Percentiles rank a stretch among this genome's conserved stretches.
phyloP scores from a whole-genome alignment of 2,329 filamentous ascomycete genomes.

The Lachnum nothofagi region DNA sequence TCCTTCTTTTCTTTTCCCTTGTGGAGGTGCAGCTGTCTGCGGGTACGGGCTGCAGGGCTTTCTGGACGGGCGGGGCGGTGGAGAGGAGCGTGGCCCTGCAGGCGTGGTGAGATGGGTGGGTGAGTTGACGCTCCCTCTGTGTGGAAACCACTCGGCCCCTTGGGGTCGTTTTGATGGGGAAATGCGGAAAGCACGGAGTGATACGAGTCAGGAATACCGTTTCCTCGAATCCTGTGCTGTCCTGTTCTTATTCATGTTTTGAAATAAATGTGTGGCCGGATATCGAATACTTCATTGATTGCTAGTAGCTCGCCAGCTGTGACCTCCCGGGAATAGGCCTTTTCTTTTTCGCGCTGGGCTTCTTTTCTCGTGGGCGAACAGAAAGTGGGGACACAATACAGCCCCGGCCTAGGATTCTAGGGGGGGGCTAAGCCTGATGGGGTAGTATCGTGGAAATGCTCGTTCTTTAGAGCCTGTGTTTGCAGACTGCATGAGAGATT shows the following conservation, averaged over 20 bases:
- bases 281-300: background rate
- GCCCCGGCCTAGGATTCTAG: background rate
- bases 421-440: background rate
- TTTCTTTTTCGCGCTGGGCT: background rate
- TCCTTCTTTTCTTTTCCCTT: background rate
- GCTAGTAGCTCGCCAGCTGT: background rate
- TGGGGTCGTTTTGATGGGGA: background rate
- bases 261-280: background rate
- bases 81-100: background rate
- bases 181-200: background rate
- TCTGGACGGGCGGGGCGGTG: background rate
- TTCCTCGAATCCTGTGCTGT: too few relatives aligned
- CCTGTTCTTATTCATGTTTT: too few relatives aligned
- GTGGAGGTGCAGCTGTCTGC: background rate
- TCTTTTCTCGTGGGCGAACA: background rate
- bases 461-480: background rate
- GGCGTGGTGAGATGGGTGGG: background rate
- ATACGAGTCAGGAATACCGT: background rate
- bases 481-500: background rate
- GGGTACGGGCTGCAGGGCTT: background rate
- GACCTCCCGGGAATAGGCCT: background rate
- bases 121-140: too few relatives aligned
- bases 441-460: background rate
- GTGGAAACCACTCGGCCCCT: too few relatives aligned
- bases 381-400: background rate